These are phyloP conservation scores for Trametes meyenii DNA, from an alignment of 768 basidiomycete genomes.

Conservation along the genomic window DNA sequence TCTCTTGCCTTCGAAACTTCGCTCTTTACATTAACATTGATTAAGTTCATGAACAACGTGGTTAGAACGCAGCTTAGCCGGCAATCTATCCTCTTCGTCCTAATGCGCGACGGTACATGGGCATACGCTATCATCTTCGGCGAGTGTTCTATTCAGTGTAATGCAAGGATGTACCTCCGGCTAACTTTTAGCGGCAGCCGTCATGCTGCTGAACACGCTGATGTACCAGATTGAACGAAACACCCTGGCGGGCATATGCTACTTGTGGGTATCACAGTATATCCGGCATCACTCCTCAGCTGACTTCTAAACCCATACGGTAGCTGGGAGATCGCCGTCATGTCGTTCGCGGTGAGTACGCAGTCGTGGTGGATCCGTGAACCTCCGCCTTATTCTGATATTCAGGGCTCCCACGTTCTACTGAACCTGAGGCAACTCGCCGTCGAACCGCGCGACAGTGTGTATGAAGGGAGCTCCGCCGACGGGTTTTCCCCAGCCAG, in stretches of 20 bases:
- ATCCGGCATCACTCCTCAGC: no score
- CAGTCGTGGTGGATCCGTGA: neutral
- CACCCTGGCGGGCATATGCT: conserved; percentile 23
- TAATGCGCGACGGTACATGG: conserved; percentile 22
- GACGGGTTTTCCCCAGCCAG: no score
- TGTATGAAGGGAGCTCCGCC: neutral
- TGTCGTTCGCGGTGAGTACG: conserved; percentile 17
- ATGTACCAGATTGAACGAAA: conserved; percentile 24
- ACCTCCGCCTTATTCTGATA: neutral
- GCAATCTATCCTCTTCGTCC: conserved; percentile 3
- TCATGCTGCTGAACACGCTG: conserved; percentile 26
- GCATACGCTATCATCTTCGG: conserved; percentile 21
- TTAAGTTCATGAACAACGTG: conserved; percentile 5
- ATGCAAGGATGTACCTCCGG: no score
- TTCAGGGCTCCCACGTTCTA: conserved; percentile 15
- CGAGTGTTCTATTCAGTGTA: neutral
- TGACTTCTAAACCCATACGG: neutral
- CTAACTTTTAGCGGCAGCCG: neutral
- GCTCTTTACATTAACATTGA: conserved; percentile 17
- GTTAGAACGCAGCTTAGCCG: neutral
- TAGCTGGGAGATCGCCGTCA: conserved; percentile 22
- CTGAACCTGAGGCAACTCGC: conserved; percentile 15
- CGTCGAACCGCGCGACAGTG: neutral
- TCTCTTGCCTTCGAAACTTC: conserved; percentile 19
- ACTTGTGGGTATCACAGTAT: conserved; percentile 14